Conservation (phyloP, 805 yeast species). For the Lipomyces oligophaga region DNA sequence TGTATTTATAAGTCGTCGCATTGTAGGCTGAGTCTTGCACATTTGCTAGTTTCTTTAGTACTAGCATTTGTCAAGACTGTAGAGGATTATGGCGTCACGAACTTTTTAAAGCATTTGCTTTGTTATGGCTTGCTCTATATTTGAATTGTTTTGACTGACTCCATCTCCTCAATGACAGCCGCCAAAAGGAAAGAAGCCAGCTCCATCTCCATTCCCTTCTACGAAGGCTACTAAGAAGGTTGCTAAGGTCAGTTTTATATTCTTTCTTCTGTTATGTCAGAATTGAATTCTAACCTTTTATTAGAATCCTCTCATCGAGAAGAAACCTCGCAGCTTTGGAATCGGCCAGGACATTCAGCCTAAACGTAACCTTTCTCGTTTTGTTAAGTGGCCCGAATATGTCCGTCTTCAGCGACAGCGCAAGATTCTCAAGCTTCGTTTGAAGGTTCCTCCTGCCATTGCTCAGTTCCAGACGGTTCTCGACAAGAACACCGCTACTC, state of each 20-base stretch:
- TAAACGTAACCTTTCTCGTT: constrained; percentile 92
- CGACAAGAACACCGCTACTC: constrained; percentile 98
- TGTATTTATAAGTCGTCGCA: no score
- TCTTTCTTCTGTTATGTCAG: neutral
- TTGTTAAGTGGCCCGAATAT: constrained; percentile 98
- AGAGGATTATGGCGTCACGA: constrained; percentile 26
- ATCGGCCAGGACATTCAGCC: constrained; percentile 94
- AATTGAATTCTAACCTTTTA: constrained; percentile 13
- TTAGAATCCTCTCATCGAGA: constrained; percentile 82
- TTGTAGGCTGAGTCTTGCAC: no score
- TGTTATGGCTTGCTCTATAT: neutral
- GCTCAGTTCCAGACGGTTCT: constrained; percentile 93
- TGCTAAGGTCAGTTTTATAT: constrained; percentile 38
- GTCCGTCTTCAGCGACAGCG: constrained; percentile 98
- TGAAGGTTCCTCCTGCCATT: constrained; percentile 98
- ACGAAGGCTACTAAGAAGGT: constrained; percentile 50
- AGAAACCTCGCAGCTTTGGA: constrained; percentile 91
- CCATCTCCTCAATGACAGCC: constrained; percentile 51
- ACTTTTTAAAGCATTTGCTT: constrained; percentile 12
- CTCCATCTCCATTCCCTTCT: constrained; percentile 96
- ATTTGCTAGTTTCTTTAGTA: no score
- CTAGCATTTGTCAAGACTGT: no score
- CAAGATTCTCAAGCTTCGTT: constrained; percentile 91
- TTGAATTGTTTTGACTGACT: constrained; percentile 21
- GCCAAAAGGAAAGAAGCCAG: constrained; percentile 77